phyloP scores from a whole-genome alignment of 805 yeast species.

The Komagataella mondaviorum region DNA sequence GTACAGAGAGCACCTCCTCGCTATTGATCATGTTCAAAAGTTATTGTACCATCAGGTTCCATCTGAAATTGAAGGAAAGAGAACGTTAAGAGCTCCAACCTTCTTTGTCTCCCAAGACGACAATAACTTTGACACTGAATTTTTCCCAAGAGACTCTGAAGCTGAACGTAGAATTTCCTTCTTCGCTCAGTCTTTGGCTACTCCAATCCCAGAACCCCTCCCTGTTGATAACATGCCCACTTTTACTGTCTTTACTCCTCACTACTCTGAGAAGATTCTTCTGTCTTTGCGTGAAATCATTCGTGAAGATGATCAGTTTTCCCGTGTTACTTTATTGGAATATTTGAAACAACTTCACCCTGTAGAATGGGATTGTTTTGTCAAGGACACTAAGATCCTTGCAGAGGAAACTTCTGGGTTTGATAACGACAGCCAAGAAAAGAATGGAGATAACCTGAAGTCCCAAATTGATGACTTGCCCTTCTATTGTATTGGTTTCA shows the following conservation, averaged over 20 bases:
- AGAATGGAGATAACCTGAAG: slow-evolving; percentile 45
- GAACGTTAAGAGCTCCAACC: slow-evolving; percentile 97
- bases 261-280: slow-evolving; percentile 88
- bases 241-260: slow-evolving; percentile 93
- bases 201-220: slow-evolving; percentile 97
- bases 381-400: slow-evolving; percentile 86
- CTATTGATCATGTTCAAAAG: slow-evolving; percentile 97
- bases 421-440: slow-evolving; percentile 44
- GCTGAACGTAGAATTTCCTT: slow-evolving; percentile 99
- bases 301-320: slow-evolving; percentile 93
- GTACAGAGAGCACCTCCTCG: slow-evolving; percentile 98
- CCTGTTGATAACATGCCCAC: slow-evolving; percentile 99
- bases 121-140: slow-evolving; percentile 86
- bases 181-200: slow-evolving; percentile 97
- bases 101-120: slow-evolving; percentile 98
- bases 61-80: slow-evolving; percentile 93
- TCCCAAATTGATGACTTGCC: slow-evolving; percentile 85
- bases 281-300: slow-evolving; percentile 91
- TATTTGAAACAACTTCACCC: slow-evolving; percentile 93
- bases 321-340: slow-evolving; percentile 88
- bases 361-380: slow-evolving; percentile 95
- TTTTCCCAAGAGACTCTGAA: slow-evolving; percentile 93
- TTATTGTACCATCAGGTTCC: slow-evolving; percentile 97
- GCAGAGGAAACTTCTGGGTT: slow-evolving; percentile 89
- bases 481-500: slow-evolving; percentile 93